These are phyloP conservation scores for Kalaharituber pfeilii DNA, from an alignment of 2,329 filamentous ascomycete genomes.

Conservation along the genomic window DNA sequence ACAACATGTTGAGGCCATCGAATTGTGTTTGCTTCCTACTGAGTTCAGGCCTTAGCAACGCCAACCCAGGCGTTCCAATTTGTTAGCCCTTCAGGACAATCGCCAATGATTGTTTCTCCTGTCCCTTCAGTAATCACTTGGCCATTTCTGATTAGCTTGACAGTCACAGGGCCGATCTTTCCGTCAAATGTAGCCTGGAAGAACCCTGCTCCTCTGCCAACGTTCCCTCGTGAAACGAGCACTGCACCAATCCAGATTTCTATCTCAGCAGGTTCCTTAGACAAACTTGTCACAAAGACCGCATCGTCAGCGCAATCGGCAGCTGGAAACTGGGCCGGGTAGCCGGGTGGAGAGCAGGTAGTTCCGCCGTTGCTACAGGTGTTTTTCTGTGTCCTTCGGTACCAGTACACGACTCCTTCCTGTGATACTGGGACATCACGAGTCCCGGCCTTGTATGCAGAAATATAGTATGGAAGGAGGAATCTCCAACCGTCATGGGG, in stretches of 20 bases:
- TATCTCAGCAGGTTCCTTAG: not conserved
- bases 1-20: too few relatives aligned
- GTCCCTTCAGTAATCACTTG: not conserved
- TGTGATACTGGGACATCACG: slow-evolving; percentile 24
- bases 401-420: slow-evolving; percentile 31
- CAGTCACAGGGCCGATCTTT: not conserved
- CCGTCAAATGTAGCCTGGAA: not conserved
- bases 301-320: slow-evolving; percentile 29
- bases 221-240: not conserved
- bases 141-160: not conserved
- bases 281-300: slow-evolving; percentile 29
- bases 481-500: slow-evolving; percentile 37
- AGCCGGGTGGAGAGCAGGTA: slow-evolving; percentile 23
- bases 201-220: not conserved
- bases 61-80: slow-evolving; percentile 1
- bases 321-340: slow-evolving; percentile 24
- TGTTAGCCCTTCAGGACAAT: not conserved
- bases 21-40: too few relatives aligned
- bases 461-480: slow-evolving; percentile 35
- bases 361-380: slow-evolving; percentile 29
- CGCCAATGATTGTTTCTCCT: not conserved
- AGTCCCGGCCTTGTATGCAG: slow-evolving; percentile 34
- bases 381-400: slow-evolving; percentile 27
- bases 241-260: not conserved
- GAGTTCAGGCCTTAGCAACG: not conserved